Evolutionary conservation across 116 monocot species (phyloP).

Genomic region (Iris pallida): DNA sequence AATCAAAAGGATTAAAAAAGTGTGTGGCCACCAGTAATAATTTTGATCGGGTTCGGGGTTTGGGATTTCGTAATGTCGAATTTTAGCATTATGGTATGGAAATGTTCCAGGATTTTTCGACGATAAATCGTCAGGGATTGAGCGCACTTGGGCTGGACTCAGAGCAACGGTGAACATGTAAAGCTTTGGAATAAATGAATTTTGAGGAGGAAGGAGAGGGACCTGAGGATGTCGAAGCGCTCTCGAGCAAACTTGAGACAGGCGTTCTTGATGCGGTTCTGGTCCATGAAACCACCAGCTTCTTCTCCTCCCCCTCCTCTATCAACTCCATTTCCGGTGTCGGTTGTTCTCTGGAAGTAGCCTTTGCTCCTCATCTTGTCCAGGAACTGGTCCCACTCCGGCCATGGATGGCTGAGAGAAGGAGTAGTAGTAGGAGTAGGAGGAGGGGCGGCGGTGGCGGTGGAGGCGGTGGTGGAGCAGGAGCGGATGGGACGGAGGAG

Average conservation of each 20-base stretch:
- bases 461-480: neutral
- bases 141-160: too few species aligned
- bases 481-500: neutral
- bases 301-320: too few species aligned
- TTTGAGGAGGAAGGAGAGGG: neutral
- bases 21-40: too few species aligned
- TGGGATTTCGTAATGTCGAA: too few species aligned
- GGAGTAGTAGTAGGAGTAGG: neutral
- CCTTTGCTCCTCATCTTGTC: conserved; percentile 17
- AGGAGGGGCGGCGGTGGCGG: neutral
- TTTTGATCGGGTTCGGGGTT: too few species aligned
- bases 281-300: neutral
- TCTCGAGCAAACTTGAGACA: conserved; percentile 24
- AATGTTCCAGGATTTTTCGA: too few species aligned
- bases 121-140: too few species aligned
- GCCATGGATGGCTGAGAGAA: conserved; percentile 15
- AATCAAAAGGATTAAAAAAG: too few species aligned
- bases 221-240: conserved; percentile 23
- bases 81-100: too few species aligned
- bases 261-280: conserved; percentile 17
- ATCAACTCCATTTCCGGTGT: neutral
- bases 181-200: too few species aligned
- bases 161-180: too few species aligned
- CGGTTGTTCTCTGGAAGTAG: conserved; percentile 5
- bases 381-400: conserved; percentile 22